Percentiles rank a stretch among this genome's conserved stretches.
These are phyloP conservation scores for Carex kokanica DNA, from an alignment of 176 grass and related monocot genomes.

Conservation along the genomic window DNA sequence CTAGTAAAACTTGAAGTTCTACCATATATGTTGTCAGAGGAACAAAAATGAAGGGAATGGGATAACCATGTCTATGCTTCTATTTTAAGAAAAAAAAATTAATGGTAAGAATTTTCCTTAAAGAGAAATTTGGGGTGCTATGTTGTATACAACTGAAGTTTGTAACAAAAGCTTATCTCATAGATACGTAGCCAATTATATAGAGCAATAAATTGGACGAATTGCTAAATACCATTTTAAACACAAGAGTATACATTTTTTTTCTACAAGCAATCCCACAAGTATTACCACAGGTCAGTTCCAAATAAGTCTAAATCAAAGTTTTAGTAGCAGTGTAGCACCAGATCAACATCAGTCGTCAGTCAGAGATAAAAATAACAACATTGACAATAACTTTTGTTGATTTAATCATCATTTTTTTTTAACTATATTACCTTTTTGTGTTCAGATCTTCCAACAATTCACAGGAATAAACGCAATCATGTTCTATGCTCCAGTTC, in stretches of 20 bases:
- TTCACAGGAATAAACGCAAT: conserved; percentile 95
- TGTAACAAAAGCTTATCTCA: not conserved
- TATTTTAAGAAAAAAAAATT: not conserved
- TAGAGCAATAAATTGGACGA: not conserved
- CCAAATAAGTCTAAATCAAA: not conserved
- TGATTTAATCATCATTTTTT: not conserved
- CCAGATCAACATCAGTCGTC: not conserved
- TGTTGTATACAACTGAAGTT: not conserved
- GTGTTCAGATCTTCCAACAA: conserved; percentile 75
- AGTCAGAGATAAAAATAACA: not conserved
- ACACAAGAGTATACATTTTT: not conserved
- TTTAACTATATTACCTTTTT: not conserved
- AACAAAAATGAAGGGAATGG: not conserved
- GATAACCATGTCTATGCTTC: not conserved
- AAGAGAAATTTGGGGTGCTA: not conserved
- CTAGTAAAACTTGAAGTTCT: too few species aligned
- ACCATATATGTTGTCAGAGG: not conserved
- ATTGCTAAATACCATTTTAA: not conserved
- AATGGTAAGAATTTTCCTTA: not conserved
- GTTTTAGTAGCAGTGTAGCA: not conserved
- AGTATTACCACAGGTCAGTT: not conserved
- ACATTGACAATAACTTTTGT: not conserved
- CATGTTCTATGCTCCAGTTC: conserved; percentile 98
- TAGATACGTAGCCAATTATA: not conserved
- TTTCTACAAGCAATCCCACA: not conserved